Base-by-base conservation (phyloP, 1,284 basidiomycete genomes). In the Gymnopus androsaceus region DNA sequence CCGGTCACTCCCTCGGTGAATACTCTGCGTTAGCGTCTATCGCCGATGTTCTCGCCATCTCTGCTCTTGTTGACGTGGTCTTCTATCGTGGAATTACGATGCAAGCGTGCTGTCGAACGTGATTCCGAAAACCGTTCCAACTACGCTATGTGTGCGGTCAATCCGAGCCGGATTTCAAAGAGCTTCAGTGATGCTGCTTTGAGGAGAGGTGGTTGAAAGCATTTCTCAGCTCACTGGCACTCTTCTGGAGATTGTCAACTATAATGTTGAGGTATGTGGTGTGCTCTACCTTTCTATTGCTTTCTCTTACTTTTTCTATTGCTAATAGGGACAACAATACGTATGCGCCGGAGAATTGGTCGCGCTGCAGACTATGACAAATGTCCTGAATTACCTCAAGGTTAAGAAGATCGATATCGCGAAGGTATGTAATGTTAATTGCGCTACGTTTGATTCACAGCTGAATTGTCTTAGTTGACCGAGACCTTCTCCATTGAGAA, bases 21-120 rank as follows among this genome's bases (percentile, higher is more conserved):
- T 99, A 99, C 73, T 98, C 96, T 49, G 95, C 96, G 12, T 83
- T 99, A 11, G 96, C 97, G 1, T 95, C 95, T 14, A 95, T 98
- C 62, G 96, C 96, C 42, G 94, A 95, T 71, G 93, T 98, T 45
- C 85, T 99, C 44, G 90, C 94, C 42, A 94, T 98, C 68, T 93
- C 95, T 30, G 87, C 94, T n/a, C 86, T 99, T 50, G 94, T 96
- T 65, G 95, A 98, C 66, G 93, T 99, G 67, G 96, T 99, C 41
- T 98, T 99, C 83, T 98, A 98, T 75, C 94, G 97, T 73, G 96
- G 96, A 70, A 96, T 99, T 68, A 99, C 96, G 49, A 99, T 99
- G 96, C 95, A 98, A 70, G 92, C n/a, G 95, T 44, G 95, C 95
- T 19, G 95, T 98, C 58, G 92, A 97, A 73, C 92, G 96, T 46